phyloP scores from a whole-genome alignment of 2,329 filamentous ascomycete species.

The Davidsoniella neocaledoniae region DNA sequence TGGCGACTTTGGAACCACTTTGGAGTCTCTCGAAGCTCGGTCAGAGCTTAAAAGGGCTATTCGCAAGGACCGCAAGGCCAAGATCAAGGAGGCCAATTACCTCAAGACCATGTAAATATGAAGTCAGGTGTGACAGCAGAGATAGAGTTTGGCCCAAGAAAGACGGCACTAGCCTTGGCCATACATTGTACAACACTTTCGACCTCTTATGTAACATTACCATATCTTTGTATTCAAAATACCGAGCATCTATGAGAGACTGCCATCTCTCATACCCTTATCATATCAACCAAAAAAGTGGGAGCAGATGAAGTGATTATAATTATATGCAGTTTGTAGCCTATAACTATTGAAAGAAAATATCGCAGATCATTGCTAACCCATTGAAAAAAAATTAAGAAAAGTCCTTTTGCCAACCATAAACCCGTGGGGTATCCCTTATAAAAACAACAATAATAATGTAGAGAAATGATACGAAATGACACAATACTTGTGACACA shows the following conservation, averaged over 20 bases:
- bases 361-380: too few species aligned
- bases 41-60: slow-evolving; percentile 51
- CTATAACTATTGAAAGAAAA: too few species aligned
- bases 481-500: background rate
- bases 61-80: slow-evolving; percentile 55
- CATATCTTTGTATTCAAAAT: background rate
- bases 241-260: background rate
- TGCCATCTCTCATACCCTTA: background rate
- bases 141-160: background rate
- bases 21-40: slow-evolving; percentile 34
- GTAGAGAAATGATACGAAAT: background rate
- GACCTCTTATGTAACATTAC: slow-evolving; percentile 7
- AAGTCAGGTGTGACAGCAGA: background rate
- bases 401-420: background rate
- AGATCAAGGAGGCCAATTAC: slow-evolving; percentile 77
- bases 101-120: slow-evolving; percentile 54
- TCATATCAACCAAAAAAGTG: background rate
- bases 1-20: slow-evolving; percentile 26
- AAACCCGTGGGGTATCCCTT: background rate
- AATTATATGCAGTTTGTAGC: too few species aligned
- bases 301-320: too few species aligned
- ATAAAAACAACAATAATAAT: background rate
- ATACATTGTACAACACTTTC: slow-evolving; percentile 10
- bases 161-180: background rate
- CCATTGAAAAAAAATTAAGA: too few species aligned